phyloP scores from a whole-genome alignment of 148 eudicot genomes.

The Salicornia ramosissima region DNA sequence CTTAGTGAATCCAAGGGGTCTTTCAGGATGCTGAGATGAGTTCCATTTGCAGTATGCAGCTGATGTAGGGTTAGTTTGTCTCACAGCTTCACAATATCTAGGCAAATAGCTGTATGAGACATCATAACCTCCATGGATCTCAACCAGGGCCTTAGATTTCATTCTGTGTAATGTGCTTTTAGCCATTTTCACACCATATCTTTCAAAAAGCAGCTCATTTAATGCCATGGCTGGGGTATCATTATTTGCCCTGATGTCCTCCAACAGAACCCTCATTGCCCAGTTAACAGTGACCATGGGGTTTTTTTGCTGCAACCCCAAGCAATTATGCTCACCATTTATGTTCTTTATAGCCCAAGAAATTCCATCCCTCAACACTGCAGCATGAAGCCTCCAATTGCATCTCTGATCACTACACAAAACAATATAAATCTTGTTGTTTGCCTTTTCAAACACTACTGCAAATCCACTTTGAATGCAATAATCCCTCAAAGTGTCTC shows the following conservation, averaged over 20 bases:
- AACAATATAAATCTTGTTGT: background rate
- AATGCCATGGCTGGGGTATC: background rate
- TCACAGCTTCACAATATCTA: background rate
- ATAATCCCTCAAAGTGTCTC: background rate
- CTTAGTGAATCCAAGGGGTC: background rate
- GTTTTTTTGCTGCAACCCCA: background rate
- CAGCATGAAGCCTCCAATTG: background rate
- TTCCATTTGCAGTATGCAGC: background rate
- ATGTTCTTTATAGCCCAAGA: background rate
- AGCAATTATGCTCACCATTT: background rate
- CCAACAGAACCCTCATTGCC: background rate
- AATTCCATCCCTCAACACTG: background rate
- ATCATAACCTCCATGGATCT: background rate
- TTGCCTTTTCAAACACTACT: background rate
- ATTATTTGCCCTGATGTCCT: background rate
- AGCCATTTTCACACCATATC: background rate
- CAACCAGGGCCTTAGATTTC: background rate
- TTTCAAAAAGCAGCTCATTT: background rate
- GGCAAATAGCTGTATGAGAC: background rate
- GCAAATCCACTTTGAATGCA: background rate
- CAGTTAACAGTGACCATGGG: background rate
- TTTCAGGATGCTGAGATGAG: background rate
- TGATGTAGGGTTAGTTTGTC: background rate
- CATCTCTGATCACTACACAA: background rate
- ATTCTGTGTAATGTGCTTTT: background rate